These are phyloP conservation scores for cucumber (Cucumis sativus) DNA, from an alignment of 306 rosid species.

Conservation along the genomic window DNA sequence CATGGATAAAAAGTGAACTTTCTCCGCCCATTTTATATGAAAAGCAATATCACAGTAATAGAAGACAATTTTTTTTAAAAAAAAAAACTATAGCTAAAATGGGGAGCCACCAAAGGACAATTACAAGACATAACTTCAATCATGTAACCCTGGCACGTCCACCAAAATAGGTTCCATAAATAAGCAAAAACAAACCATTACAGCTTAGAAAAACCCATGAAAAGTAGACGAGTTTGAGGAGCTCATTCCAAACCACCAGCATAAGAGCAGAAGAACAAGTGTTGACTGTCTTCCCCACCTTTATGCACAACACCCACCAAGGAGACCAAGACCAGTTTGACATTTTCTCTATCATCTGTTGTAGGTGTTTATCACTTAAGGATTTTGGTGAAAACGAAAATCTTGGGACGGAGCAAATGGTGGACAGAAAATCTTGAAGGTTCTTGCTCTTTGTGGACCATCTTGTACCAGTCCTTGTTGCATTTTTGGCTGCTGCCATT, in stretches of 20 bases:
- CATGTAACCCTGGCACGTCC: neutral
- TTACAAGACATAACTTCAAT: neutral
- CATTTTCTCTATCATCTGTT: neutral
- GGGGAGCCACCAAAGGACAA: neutral
- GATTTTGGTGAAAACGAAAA: neutral
- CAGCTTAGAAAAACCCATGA: neutral
- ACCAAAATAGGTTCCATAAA: neutral
- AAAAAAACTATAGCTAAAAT: neutral
- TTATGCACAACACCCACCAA: neutral
- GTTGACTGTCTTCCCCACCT: neutral
- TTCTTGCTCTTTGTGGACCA: too few species aligned
- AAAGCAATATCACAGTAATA: neutral
- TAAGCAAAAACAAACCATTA: neutral
- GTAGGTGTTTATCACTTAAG: neutral
- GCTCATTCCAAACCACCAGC: neutral
- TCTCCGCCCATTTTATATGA: neutral
- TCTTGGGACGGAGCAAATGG: too few species aligned
- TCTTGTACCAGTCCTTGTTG: too few species aligned
- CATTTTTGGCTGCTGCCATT: too few species aligned
- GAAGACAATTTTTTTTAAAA: neutral
- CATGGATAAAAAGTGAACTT: neutral
- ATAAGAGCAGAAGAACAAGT: neutral
- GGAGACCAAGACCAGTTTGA: neutral
- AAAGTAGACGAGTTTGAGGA: neutral
- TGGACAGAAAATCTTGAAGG: too few species aligned